Base-by-base conservation (phyloP, 306 rosid genomes). In the Echinosophora koreensis region DNA sequence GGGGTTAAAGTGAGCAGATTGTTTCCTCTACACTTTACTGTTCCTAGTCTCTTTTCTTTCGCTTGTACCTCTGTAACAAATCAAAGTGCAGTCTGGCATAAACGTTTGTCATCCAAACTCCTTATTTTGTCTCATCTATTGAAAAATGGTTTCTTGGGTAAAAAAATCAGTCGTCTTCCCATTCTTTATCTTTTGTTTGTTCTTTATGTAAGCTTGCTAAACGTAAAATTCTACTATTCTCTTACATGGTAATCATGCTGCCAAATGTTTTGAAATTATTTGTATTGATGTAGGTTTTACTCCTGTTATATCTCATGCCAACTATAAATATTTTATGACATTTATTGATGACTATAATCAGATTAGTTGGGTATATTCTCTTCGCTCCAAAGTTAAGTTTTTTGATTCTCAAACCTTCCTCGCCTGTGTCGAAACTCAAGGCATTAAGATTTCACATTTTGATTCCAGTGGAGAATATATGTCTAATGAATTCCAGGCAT, bases 251-350 rank as follows among this genome's bases (percentile, higher is more conserved):
- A 42, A 10, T 56, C 37, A 14, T 17, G 71, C 47, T 0, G 4
- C 6, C 0, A 47, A 71, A 2, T 44, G 27, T 14, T 78, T 69
- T 60, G 76, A 69, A 1, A 6, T 71, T 2, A 52, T 71, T 6
- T 34, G 34, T 14, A 60, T 37, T 61, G 83, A 51, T 38, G 70
- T 58, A 28, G 70, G 62, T 3, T 6, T 60, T 32, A 5, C 71
- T 4, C 77, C 64, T 13, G 27, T 42, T 10, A 35, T 28, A 35
- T 51, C 27, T 54, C 66, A 42, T 42, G 49, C 49, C 10, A 11
- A 42, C 10, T 42, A 42, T 41, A 41, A 41, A 8, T 64, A 50
- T 17, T 79, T 35, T 27, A 34, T 79, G 12, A 49, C 35, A 0
- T 71, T 62, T 15, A 35, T 65, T 39, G 70, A 65, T 65, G 35